Conservation (phyloP, 805 yeast genomes). For the Saturnispora serradocipensis region DNA sequence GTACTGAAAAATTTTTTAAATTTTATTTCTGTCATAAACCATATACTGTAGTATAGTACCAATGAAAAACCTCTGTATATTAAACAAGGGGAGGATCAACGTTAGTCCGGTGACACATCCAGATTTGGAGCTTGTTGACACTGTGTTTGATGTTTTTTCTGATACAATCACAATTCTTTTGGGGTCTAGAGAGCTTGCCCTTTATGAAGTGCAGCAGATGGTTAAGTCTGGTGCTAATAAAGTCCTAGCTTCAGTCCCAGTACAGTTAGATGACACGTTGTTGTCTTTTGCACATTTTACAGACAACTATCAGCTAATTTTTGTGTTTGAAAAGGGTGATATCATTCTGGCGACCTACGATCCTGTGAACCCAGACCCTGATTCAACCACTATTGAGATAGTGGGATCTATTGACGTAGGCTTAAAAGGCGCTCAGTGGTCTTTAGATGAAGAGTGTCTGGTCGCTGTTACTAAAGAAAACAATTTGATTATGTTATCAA, state of each 20-base stretch:
- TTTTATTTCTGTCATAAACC: neutral
- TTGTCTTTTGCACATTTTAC: conserved; percentile 58
- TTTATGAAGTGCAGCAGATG: conserved; percentile 70
- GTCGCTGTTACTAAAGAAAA: conserved; percentile 55
- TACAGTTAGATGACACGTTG: conserved; percentile 33
- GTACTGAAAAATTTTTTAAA: neutral
- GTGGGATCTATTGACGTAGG: conserved; percentile 82
- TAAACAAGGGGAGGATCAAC: conserved; percentile 45
- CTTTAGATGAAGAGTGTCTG: conserved; percentile 83
- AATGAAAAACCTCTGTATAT: conserved; percentile 27
- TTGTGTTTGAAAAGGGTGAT: conserved; percentile 70
- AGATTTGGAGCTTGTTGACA: conserved; percentile 44
- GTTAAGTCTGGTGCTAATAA: conserved; percentile 51
- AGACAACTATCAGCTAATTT: conserved; percentile 55
- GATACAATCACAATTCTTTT: conserved; percentile 65
- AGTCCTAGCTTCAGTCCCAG: conserved; percentile 54
- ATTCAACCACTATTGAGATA: conserved; percentile 55
- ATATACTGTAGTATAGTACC: neutral
- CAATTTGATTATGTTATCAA: conserved; percentile 57
- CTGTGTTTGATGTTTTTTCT: conserved; percentile 63
- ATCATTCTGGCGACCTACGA: conserved; percentile 60
- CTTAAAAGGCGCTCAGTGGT: conserved; percentile 69
- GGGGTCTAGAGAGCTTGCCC: conserved; percentile 42
- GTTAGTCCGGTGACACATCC: conserved; percentile 55
- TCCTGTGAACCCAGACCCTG: conserved; percentile 33